Evolutionary conservation across 78 protist genomes (phyloP).

Genomic region (Pigoraptor vietnamica): DNA sequence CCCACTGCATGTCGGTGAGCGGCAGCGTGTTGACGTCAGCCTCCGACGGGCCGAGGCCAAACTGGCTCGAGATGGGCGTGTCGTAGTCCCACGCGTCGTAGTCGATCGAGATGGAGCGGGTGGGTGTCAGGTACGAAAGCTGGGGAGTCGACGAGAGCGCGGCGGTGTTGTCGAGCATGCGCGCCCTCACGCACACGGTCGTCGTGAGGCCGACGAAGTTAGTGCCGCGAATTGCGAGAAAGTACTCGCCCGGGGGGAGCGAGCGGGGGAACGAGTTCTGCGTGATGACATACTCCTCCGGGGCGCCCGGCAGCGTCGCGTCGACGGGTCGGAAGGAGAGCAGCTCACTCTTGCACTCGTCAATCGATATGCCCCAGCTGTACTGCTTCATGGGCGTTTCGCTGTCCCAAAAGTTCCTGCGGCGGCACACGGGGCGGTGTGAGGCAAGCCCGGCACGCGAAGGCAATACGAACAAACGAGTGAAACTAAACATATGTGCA

Average conservation of each 20-base stretch:
- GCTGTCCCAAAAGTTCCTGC: neutral
- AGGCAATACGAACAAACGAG: too few relatives aligned
- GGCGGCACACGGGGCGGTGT: too few relatives aligned
- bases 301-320: neutral
- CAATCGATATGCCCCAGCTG: neutral
- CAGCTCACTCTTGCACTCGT: neutral
- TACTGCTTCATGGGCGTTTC: neutral
- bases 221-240: neutral
- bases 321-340: neutral
- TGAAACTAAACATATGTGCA: too few relatives aligned
- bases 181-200: neutral
- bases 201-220: neutral
- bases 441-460: too few relatives aligned
- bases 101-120: neutral
- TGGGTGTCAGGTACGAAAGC: neutral
- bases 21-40: neutral
- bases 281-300: neutral
- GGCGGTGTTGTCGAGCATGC: neutral
- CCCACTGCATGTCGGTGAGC: neutral
- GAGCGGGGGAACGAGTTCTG: neutral
- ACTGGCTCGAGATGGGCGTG: neutral
- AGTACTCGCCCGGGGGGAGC: neutral
- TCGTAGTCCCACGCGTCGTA: neutral
- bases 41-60: neutral
- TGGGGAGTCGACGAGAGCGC: neutral